Base-by-base conservation (phyloP, 306 rosid species). In the Senna tora region DNA sequence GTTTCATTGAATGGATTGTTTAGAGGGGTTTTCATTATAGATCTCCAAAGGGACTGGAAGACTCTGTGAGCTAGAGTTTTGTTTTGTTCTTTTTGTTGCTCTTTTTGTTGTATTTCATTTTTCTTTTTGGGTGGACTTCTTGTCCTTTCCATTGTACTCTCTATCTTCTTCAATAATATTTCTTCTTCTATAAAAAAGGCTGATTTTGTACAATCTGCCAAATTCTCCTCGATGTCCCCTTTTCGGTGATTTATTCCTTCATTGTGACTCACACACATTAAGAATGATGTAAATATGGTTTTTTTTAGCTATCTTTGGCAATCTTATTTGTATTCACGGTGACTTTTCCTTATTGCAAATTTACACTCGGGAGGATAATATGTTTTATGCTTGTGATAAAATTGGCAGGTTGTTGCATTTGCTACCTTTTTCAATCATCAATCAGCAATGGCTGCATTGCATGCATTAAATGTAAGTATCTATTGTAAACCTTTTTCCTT, bases 391-490 rank as follows among this genome's bases (percentile, higher is more conserved):
- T 53, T 38, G 19, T 13, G 21, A 22, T 73, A 49, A 22, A 67
- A 47, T 71, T 75, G 61, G 21, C 96, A 90, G 98, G 98, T 91
- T 32, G 98, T 93, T 58, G 97, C 97, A 14, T 93, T 93, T 38
- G 98, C 98, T 58, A 93, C 98, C 16, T 91, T 93, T 76, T 91
- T 86, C 76, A 93, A 89, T 77, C 97, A 93, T 68, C 97, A 83
- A 67, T 84, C 97, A 1, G 98, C 97, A 53, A 67, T 93, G 75
- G 87, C 87, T 17, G 92, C 98, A 4, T 75, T 93, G 75, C 96
- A 86, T 59, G 71, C 91, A 6, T 86, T 93, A 61, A 87, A 91
- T 72, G 98, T 93, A 68, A 91, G 96, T 73, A 61, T 56, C 17
- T 75, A 32, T 19, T 34, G 22, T 21, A 52, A 12, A 36, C 47